A percentile compares a stretch with the other conserved stretches of the same genome.
These are phyloP conservation scores for Urostyla sp. DNA, from an alignment of 73 alveolate genomes.

Conservation along the genomic window DNA sequence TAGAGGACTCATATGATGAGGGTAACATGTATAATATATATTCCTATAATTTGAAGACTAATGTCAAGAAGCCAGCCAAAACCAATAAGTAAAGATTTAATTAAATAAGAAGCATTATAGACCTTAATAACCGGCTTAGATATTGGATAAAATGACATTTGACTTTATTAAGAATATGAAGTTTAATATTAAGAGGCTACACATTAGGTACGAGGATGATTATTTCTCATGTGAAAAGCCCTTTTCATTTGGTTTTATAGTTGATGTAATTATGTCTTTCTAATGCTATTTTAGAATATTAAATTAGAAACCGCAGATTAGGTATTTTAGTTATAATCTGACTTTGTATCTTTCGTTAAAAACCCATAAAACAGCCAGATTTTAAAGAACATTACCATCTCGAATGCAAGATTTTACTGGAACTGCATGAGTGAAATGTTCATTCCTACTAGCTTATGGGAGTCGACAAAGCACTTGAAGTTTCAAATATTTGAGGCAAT, in stretches of 20 bases:
- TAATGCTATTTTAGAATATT: neutral
- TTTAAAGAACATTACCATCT: slow-evolving; percentile 18
- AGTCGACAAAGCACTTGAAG: slow-evolving; percentile 28
- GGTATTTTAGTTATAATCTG: slow-evolving; percentile 15
- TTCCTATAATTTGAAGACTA: slow-evolving; percentile 20
- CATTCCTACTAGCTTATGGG: slow-evolving; percentile 56
- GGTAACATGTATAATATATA: slow-evolving; percentile 48
- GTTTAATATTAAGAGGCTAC: slow-evolving; percentile 55
- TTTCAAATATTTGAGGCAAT: slow-evolving; percentile 58
- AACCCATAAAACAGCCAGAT: no score
- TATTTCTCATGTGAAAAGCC: slow-evolving; percentile 53
- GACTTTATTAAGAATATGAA: slow-evolving; percentile 40
- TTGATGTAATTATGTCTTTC: slow-evolving; percentile 1
- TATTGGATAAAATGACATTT: slow-evolving; percentile 25
- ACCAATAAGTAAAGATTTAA: neutral
- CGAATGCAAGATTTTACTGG: slow-evolving; percentile 52
- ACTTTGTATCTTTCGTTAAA: no score
- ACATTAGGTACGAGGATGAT: slow-evolving; percentile 69
- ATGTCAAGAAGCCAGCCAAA: slow-evolving; percentile 41
- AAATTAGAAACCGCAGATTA: slow-evolving; percentile 43
- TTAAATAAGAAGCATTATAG: no score
- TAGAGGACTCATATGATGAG: slow-evolving; percentile 17
- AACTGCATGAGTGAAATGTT: slow-evolving; percentile 63
- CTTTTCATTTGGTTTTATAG: slow-evolving; percentile 58
- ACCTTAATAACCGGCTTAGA: neutral